Evolutionary conservation across 177 flowering plant genomes (phyloP).

Genomic region (Vitis hybrid): DNA sequence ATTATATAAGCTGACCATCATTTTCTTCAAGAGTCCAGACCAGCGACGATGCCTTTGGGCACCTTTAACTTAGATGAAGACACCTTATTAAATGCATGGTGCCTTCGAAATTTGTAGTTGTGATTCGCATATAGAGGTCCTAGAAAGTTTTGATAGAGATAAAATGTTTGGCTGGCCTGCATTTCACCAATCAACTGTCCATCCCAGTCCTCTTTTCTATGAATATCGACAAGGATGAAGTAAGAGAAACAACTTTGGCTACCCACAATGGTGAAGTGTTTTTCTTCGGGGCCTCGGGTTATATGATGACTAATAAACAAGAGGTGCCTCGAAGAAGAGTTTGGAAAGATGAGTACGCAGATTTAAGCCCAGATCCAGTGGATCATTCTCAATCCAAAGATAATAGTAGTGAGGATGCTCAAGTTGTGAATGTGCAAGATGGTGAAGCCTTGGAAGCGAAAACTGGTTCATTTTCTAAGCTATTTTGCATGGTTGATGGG

Average conservation of each 20-base stretch:
- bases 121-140: too few relatives aligned
- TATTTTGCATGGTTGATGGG: slow-evolving; percentile 85
- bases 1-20: too few relatives aligned
- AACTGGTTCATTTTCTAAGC: slow-evolving; percentile 87
- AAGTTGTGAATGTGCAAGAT: slow-evolving; percentile 77
- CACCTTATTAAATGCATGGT: too few relatives aligned
- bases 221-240: slow-evolving; percentile 98
- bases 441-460: slow-evolving; percentile 74
- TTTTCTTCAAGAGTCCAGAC: too few relatives aligned
- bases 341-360: slow-evolving; percentile 87
- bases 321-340: slow-evolving; percentile 78
- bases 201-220: slow-evolving; percentile 86
- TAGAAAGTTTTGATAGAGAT: too few relatives aligned
- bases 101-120: too few relatives aligned
- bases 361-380: slow-evolving; percentile 72
- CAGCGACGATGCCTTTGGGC: too few relatives aligned
- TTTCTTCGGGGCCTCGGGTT: slow-evolving; percentile 98
- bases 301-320: slow-evolving; percentile 86
- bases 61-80: too few relatives aligned
- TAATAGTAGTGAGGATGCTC: slow-evolving; percentile 29
- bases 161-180: slow-evolving; percentile 48
- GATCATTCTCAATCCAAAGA: slow-evolving; percentile 49
- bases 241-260: slow-evolving; percentile 90
- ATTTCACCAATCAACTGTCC: slow-evolving; percentile 95
- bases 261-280: slow-evolving; percentile 96